Evolutionary conservation across 352 stramenopile genomes (phyloP).

Genomic region (Phytophthora melonis): DNA sequence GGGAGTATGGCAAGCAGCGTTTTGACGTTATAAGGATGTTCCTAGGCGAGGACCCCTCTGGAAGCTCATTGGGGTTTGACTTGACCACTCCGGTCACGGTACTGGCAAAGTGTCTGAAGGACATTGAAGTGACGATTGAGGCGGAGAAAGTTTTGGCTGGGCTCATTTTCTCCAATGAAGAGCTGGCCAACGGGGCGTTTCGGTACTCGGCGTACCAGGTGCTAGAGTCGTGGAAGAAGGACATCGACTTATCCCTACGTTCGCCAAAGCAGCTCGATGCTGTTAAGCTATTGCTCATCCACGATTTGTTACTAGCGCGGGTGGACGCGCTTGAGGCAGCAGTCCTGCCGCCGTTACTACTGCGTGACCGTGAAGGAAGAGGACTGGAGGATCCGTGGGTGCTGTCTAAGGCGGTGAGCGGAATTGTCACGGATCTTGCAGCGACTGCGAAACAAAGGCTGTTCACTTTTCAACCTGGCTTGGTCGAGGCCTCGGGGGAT

Average conservation of each 20-base stretch:
- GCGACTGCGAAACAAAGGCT: slow-evolving; percentile 65
- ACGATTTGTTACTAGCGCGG: slow-evolving; percentile 56
- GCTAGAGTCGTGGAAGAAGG: slow-evolving; percentile 62
- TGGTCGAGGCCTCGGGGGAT: slow-evolving; percentile 57
- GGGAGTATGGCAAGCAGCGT: slow-evolving; percentile 75
- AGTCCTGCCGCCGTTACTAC: slow-evolving; percentile 62
- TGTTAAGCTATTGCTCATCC: slow-evolving; percentile 68
- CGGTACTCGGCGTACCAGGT: slow-evolving; percentile 59
- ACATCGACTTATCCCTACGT: slow-evolving; percentile 41
- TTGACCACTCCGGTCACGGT: slow-evolving; percentile 39
- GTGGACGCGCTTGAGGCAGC: slow-evolving; percentile 47
- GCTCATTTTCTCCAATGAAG: slow-evolving; percentile 67
- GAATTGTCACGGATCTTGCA: slow-evolving; percentile 54
- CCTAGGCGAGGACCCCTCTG: slow-evolving; percentile 42
- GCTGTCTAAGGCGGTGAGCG: slow-evolving; percentile 54
- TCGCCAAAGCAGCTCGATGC: slow-evolving; percentile 41
- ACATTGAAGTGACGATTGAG: slow-evolving; percentile 67
- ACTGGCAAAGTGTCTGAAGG: slow-evolving; percentile 46
- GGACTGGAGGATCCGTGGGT: slow-evolving; percentile 75
- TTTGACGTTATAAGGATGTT: slow-evolving; percentile 72
- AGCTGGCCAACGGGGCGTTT: slow-evolving; percentile 71
- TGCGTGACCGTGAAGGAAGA: slow-evolving; percentile 72
- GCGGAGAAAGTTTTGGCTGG: slow-evolving; percentile 64
- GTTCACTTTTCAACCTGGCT: slow-evolving; percentile 69
- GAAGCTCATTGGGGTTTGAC: slow-evolving; percentile 51